Evolutionary conservation across 352 stramenopile species (phyloP), one percentile per base, ranked within the genome.

Genomic region (Phytopythium cucurbitacearum): DNA sequence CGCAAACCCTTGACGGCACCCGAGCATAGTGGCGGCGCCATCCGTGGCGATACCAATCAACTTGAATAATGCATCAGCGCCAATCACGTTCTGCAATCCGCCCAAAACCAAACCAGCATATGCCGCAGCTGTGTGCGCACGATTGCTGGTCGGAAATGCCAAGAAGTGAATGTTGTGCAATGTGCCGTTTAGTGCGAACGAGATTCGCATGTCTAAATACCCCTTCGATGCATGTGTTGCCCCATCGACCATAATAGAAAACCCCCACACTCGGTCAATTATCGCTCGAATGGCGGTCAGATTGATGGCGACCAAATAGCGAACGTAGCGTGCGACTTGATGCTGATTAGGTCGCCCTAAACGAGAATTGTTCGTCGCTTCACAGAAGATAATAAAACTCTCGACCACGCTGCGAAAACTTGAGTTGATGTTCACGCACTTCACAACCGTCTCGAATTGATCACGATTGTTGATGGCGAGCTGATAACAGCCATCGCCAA

Each of bases 271-370:
- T 6, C 9, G 5, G 1, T 33, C 38, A 4, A 60, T 8, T 38
- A 40, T 38, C 33, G 6, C 7, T 4, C 45, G 45, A 3, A 39
- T 37, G 3, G 51, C 42, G 2, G 42, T 21, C 7, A 57, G 28
- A 15, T 57, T 57, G 51, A 57, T 48, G n/a, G 51, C 42, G 3
- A 57, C 42, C 6, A 57, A 13, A 6, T 46, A 39, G 28, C 51
- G 28, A n/a, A 51, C 35, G 21, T 15, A 33, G 1, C 42, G 40
- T 4, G 12, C 51, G 2, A 57, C 16, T 5, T 16, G 3, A 10
- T 51, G 6, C 41, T 45, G 13, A 4, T n/a, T 51, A 3, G 51
- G 51, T 12, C 16, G 34, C 4, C 51, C 51, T 6, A 57, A 16
- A n/a, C n/a, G n/a, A n/a, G n/a, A n/a, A n/a, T n/a, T n/a, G n/a